Percentiles rank a stretch among this genome's conserved stretches.
Conservation (phyloP, 768 basidiomycete genomes). For the Dentipellis fragilis region DNA sequence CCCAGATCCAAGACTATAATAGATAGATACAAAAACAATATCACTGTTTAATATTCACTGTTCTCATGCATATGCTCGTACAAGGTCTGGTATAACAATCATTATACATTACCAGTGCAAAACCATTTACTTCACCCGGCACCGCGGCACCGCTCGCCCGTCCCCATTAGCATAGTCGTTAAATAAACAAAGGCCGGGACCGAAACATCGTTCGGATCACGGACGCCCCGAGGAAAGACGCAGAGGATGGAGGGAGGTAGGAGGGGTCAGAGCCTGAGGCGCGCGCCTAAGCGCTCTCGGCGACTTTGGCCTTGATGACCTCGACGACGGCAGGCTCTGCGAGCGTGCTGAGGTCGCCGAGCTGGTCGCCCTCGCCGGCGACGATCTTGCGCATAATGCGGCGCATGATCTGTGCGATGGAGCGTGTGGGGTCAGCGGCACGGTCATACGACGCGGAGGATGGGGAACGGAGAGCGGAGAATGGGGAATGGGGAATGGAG, state of each 20-base stretch:
- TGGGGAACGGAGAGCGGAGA: neutral
- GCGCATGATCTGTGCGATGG: constrained; percentile 65
- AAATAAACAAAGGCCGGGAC: neutral
- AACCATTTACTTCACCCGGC: too few species aligned
- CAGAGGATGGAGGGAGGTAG: too few species aligned
- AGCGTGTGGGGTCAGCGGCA: neutral
- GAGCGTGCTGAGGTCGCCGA: constrained; percentile 89
- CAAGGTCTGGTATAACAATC: too few species aligned
- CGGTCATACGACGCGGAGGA: neutral
- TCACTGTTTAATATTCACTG: too few species aligned
- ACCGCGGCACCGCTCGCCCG: too few species aligned
- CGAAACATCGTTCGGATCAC: neutral
- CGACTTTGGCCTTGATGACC: constrained; percentile 72
- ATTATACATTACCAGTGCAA: too few species aligned
- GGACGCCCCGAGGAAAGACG: neutral
- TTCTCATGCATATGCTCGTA: too few species aligned
- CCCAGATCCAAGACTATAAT: too few species aligned
- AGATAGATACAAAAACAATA: too few species aligned
- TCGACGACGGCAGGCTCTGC: constrained; percentile 87
- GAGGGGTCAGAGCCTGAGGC: too few species aligned
- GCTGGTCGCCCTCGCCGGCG: constrained; percentile 87
- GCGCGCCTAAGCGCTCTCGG: constrained; percentile 13
- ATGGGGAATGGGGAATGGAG: neutral
- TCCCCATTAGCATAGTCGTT: neutral
- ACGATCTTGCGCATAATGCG: constrained; percentile 96